phyloP scores from a whole-genome alignment of 768 basidiomycete species.

The Lentinula lateritia region DNA sequence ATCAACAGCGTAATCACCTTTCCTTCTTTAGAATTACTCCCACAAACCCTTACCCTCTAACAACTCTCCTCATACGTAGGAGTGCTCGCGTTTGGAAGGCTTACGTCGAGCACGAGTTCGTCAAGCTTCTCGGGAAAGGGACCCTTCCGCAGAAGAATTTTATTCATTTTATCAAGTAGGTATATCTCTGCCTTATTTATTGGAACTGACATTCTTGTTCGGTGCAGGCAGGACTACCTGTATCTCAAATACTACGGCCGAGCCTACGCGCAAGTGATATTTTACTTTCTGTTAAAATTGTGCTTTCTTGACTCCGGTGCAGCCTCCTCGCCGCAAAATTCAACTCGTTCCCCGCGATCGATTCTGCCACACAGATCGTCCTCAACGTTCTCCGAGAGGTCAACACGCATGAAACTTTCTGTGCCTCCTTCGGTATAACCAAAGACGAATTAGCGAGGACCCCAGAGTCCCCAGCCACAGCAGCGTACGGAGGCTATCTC shows the following conservation, averaged over 20 bases:
- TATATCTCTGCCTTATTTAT: not conserved
- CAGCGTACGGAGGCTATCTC: conserved; percentile 84
- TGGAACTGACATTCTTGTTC: not conserved
- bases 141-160: conserved; percentile 64
- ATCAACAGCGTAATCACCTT: not conserved
- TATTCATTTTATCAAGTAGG: conserved; percentile 77
- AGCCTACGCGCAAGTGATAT: conserved; percentile 57
- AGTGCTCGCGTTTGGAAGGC: conserved; percentile 56
- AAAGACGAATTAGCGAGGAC: conserved; percentile 53
- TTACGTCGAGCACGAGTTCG: conserved; percentile 84
- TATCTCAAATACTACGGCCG: conserved; percentile 83
- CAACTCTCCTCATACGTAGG: conserved; percentile 54
- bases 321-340: conserved; percentile 81
- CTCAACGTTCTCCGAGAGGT: conserved; percentile 64
- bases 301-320: not conserved
- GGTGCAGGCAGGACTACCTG: conserved; percentile 68
- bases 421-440: conserved; percentile 64
- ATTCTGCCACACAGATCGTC: conserved; percentile 58
- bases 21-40: conserved; percentile 42
- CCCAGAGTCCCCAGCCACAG: conserved; percentile 65
- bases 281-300: not conserved
- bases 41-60: conserved; percentile 64
- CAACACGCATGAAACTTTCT: conserved; percentile 65
- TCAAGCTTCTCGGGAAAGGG: conserved; percentile 67
- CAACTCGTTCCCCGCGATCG: conserved; percentile 54